Evolutionary conservation across 495 filamentous ascomycete species (phyloP).

Genomic region (Hypomontagnella submonticulosa): DNA sequence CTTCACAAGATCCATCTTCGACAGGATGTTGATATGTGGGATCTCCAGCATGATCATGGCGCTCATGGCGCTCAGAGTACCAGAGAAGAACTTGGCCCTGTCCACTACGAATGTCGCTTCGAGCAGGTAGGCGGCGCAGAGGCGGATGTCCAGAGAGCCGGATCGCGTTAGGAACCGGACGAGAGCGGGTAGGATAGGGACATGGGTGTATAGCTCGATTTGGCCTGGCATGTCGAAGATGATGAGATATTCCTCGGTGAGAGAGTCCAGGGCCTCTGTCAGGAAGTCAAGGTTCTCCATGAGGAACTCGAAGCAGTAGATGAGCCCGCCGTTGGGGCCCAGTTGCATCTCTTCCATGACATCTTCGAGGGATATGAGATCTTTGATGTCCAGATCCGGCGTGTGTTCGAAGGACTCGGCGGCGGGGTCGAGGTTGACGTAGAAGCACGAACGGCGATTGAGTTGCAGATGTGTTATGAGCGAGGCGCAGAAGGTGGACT

Average conservation of each 20-base stretch:
- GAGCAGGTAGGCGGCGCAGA: slow-evolving; percentile 95
- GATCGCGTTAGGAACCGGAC: slow-evolving; percentile 80
- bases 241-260: slow-evolving; percentile 94
- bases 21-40: slow-evolving; percentile 88
- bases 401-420: slow-evolving; percentile 91
- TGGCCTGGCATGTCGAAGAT: slow-evolving; percentile 99
- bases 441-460: slow-evolving; percentile 88
- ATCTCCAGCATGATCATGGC: slow-evolving; percentile 98
- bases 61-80: slow-evolving; percentile 94
- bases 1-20: slow-evolving; percentile 96
- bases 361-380: slow-evolving; percentile 94
- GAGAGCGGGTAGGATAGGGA: slow-evolving; percentile 89
- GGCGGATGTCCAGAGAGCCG: slow-evolving; percentile 84
- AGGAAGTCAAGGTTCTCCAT: slow-evolving; percentile 97
- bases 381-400: slow-evolving; percentile 96
- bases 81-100: slow-evolving; percentile 95
- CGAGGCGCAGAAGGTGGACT: slow-evolving; percentile 94
- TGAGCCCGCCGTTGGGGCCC: slow-evolving; percentile 94
- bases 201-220: slow-evolving; percentile 98
- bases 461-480: slow-evolving; percentile 91
- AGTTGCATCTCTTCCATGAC: slow-evolving; percentile 97
- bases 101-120: slow-evolving; percentile 96
- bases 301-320: slow-evolving; percentile 97
- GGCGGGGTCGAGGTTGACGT: slow-evolving; percentile 97
- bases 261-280: slow-evolving; percentile 82